Conservation (phyloP, 805 yeast genomes). For the Huiozyma naganishii region DNA sequence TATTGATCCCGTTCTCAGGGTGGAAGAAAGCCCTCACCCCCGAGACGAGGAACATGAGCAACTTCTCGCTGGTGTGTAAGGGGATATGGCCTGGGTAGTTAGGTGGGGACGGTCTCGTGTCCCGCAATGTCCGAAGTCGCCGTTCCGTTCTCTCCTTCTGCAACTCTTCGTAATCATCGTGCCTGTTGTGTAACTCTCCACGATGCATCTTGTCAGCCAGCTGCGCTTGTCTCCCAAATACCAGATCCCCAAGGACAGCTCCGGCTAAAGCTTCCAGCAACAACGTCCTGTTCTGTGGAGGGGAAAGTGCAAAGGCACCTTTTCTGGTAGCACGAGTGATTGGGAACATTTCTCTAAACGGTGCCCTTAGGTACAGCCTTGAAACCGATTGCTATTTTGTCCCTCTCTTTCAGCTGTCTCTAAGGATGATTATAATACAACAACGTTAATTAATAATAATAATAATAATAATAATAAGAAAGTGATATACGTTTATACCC, state of each 20-base stretch:
- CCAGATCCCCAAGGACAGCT: constrained; percentile 12
- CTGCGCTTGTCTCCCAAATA: constrained; percentile 35
- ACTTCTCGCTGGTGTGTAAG: constrained; percentile 49
- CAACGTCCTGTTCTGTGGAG: not conserved
- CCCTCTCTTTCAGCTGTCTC: too few relatives aligned
- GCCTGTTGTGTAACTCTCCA: constrained; percentile 23
- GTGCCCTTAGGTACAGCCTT: too few relatives aligned
- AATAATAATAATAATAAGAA: too few relatives aligned
- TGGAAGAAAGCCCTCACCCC: constrained; percentile 69
- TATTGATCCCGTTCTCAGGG: constrained; percentile 65
- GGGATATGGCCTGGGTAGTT: constrained; percentile 75
- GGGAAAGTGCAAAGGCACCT: too few relatives aligned
- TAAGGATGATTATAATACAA: too few relatives aligned
- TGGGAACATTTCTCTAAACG: too few relatives aligned
- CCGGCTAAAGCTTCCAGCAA: constrained; percentile 7
- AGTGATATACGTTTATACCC: too few relatives aligned
- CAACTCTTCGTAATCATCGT: constrained; percentile 28
- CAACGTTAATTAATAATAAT: too few relatives aligned
- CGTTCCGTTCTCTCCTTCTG: constrained; percentile 26
- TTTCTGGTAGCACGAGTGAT: not conserved
- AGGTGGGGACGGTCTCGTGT: constrained; percentile 24
- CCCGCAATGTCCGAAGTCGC: constrained; percentile 11
- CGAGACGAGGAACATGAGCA: constrained; percentile 55
- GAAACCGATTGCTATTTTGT: too few relatives aligned
- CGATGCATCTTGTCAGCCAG: constrained; percentile 50